Evolutionary conservation across 768 basidiomycete species (phyloP), one percentile per base, ranked within the genome.

Genomic region (Tulasnella calospora): DNA sequence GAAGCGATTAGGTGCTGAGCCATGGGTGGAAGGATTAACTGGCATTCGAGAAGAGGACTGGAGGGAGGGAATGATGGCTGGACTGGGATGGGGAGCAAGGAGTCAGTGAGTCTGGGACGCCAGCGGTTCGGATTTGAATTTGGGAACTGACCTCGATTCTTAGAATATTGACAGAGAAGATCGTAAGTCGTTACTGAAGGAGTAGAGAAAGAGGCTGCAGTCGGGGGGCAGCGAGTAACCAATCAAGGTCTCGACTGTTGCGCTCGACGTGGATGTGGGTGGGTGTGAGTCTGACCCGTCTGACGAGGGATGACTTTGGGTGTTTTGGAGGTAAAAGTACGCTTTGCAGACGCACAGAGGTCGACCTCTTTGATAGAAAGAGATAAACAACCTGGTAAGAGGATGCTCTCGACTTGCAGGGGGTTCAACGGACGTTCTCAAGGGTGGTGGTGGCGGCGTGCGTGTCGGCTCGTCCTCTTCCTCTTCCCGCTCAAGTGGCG

Each of bases 181-280:
- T 72, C 71, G 71, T 72, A 36, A 72, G 44, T 72, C 71, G 71
- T 72, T 12, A 72, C 12, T 40, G 71, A 41, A 72, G 71, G 41
- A 41, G 36, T 19, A 46, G 71, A 72, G 71, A 72, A 72, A 72
- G 71, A 35, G 71, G 36, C 38, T 72, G 75, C 57, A 44, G 75
- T 76, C 75, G 75, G 75, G 47, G 71, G 75, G 75, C 75, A 76
- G 75, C 75, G 71, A 78, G 71, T 33, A 78, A 78, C 77, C 77
- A 78, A 73, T 78, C 77, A 78, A 78, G 77, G 77, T 78, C 77
- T 78, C 77, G 77, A 73, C 77, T 71, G 77, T 67, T 67, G 61
- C 61, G 61, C 61, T 67, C 61, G 69, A 57, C 67, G 77, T 78
- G 67, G 70, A 72, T 23, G 75, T 33, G 41, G 44, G 74, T 30